These are phyloP conservation scores for Hypoxylon sp. DNA, from an alignment of 2,329 filamentous ascomycete species.

Conservation along the genomic window DNA sequence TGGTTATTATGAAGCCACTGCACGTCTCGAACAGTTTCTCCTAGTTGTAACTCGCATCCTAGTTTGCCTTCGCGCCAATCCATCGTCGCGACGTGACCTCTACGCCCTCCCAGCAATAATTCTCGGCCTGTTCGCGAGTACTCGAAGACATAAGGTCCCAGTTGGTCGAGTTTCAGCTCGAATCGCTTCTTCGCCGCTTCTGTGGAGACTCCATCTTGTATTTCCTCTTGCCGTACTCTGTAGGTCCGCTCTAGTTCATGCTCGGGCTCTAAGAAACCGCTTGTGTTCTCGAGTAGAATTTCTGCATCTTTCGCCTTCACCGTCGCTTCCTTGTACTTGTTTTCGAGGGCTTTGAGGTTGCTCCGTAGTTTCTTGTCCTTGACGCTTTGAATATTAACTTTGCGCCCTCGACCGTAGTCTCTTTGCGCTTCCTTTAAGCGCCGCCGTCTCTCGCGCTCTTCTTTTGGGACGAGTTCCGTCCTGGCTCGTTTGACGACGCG, in stretches of 20 bases:
- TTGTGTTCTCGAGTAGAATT: conserved; percentile 88
- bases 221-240: conserved; percentile 90
- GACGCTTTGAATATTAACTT: conserved; percentile 79
- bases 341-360: conserved; percentile 83
- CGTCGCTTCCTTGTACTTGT: conserved; percentile 84
- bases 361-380: conserved; percentile 91
- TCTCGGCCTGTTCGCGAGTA: conserved; percentile 92
- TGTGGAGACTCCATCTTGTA: conserved; percentile 79
- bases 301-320: conserved; percentile 94
- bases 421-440: conserved; percentile 75
- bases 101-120: conserved; percentile 86
- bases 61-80: conserved; percentile 95
- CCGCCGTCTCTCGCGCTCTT: conserved; percentile 66
- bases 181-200: conserved; percentile 95
- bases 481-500: conserved; percentile 64
- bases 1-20: conserved; percentile 97
- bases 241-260: conserved; percentile 91
- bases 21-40: conserved; percentile 90
- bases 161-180: conserved; percentile 83
- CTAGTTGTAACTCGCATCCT: conserved; percentile 90
- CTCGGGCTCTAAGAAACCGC: conserved; percentile 90
- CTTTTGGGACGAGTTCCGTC: conserved; percentile 66
- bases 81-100: conserved; percentile 96
- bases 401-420: conserved; percentile 86
- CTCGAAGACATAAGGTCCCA: conserved; percentile 90